phyloP scores from a whole-genome alignment of 305 asterid species.

The Rubia balearica region DNA sequence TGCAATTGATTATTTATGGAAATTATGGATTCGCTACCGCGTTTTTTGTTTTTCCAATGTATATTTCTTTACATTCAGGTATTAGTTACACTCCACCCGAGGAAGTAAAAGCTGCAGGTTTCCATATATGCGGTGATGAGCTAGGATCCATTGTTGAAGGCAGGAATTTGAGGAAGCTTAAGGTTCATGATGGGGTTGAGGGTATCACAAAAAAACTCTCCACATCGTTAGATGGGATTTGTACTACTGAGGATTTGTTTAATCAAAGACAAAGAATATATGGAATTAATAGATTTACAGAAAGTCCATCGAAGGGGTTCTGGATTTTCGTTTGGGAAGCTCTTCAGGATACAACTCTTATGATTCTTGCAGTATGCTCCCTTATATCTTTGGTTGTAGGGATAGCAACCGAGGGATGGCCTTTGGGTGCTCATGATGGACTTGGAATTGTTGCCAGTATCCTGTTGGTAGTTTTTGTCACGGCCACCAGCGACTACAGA shows the following conservation, averaged over 20 bases:
- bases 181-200: conserved; percentile 69
- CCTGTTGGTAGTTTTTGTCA: conserved; percentile 85
- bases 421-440: conserved; percentile 93
- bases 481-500: conserved; percentile 83
- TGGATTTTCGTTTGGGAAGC: conserved; percentile 95
- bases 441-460: conserved; percentile 96
- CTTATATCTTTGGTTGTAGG: conserved; percentile 78
- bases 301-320: conserved; percentile 78
- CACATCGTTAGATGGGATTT: conserved; percentile 64
- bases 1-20: conserved; percentile 12
- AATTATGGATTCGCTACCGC: conserved; percentile 8
- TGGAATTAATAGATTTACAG: conserved; percentile 78
- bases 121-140: conserved; percentile 67
- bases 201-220: conserved; percentile 66
- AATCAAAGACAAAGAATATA: conserved; percentile 46
- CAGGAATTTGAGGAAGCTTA: conserved; percentile 59
- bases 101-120: conserved; percentile 71
- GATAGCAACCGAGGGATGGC: conserved; percentile 96
- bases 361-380: conserved; percentile 89
- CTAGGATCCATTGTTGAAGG: conserved; percentile 81
- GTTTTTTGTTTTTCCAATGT: conserved; percentile 2
- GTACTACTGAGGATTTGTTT: conserved; percentile 49
- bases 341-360: conserved; percentile 93
- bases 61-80: conserved; percentile 41
- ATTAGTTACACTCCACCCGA: conserved; percentile 68